Percentiles rank a stretch among this genome's conserved stretches.
Evolutionary conservation across 257 asterid genomes (phyloP).

Genomic region (Catharanthus roseus): DNA sequence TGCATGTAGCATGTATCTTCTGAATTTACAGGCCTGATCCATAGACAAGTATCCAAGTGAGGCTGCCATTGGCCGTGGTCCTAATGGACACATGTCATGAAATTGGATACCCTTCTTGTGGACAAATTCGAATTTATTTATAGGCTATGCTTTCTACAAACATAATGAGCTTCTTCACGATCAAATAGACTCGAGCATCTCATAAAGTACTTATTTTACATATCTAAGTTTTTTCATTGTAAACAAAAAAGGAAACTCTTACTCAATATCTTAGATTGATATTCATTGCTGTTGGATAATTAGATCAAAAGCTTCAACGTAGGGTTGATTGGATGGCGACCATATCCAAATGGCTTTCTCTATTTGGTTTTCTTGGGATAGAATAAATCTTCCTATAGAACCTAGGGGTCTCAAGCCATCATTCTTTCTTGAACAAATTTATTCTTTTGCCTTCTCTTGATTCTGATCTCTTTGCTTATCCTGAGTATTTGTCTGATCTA

Average conservation of each 20-base stretch:
- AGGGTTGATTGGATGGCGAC: background rate
- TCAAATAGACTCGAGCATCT: background rate
- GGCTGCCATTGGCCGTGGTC: background rate
- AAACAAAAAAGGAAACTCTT: background rate
- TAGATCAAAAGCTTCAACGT: background rate
- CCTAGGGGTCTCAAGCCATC: background rate
- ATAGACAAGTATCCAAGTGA: background rate
- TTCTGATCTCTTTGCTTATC: background rate
- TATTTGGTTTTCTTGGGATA: background rate
- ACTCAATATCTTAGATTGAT: background rate
- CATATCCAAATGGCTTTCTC: background rate
- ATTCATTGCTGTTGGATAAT: background rate
- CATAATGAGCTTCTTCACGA: background rate
- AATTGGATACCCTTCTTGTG: background rate
- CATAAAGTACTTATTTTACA: background rate
- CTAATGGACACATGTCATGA: background rate
- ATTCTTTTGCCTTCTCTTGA: background rate
- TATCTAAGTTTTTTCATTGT: background rate
- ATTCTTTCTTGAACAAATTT: background rate
- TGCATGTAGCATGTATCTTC: background rate
- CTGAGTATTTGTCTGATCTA: background rate
- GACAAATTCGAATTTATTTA: background rate
- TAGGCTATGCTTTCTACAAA: background rate
- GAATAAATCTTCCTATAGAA: background rate
- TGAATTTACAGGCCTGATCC: background rate